Base-by-base conservation (phyloP, 1,284 basidiomycete species). In the Hemileia vastatrix region DNA sequence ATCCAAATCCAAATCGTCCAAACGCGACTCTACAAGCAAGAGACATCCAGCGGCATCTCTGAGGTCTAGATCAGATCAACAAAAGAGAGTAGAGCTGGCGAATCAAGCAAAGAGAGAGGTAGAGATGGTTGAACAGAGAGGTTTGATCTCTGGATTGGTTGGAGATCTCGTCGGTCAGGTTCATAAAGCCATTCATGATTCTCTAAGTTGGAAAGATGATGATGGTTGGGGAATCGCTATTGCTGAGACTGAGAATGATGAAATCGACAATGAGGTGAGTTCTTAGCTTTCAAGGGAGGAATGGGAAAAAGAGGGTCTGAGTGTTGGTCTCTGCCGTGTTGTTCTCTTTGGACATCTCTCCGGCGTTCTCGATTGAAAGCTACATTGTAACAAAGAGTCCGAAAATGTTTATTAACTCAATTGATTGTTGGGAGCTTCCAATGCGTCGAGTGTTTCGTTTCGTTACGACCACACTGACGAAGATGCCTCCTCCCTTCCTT, bases 201-300 rank as follows among this genome's bases (percentile, higher is more conserved):
- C 36, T 40, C 36, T 40, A 9, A 40, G 36, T 40, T 40, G 36
- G 36, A 40, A 15, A 15, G 36, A 40, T 40, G 36, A 40, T 40
- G n/a, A 50, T 27, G 24, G 31, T 15, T 59, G 47, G 47, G 57
- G 57, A 18, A 23, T 59, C 5, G 45, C 45, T 43, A 33, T 52
- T 3, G 57, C 57, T 5, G 44, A 40, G 13, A 59, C 57, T 40
- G 44, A 43, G 49, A 67, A 70, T 63, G 64, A 67, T 36, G 57
- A 65, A 36, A 64, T 65, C 2, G 68, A 71, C 62, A 71, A 69
- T 60, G 70, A 71, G 57, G 57, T 59, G 15, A 52, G 45, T 59
- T 18, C 8, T 13, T 49, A 32, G 27, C 15, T 48, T 18, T 47
- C n/a, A 47, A 15, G 15, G 6, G 6, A 11, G 11, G 23, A 27